Percentiles rank a stretch among this genome's conserved stretches.
Conservation (phyloP, 176 grass and related monocot species). For the Coix lacrymajobi region DNA sequence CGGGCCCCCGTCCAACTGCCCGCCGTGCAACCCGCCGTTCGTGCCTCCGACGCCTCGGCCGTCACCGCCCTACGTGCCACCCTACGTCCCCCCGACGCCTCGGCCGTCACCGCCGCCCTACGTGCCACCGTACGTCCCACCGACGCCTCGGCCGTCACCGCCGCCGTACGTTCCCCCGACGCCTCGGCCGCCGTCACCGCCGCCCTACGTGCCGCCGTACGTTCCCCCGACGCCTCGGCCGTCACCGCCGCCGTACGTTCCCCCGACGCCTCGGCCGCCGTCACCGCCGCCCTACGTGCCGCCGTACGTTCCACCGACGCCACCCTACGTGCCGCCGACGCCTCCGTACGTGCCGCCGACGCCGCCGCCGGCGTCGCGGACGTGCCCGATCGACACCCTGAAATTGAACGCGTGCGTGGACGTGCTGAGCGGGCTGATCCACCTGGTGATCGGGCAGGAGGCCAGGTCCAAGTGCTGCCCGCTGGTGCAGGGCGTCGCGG, state of each 20-base stretch:
- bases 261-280: background rate
- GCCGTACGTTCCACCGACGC: conserved; percentile 11
- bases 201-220: background rate
- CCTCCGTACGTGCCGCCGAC: background rate
- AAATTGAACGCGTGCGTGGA: conserved; percentile 83
- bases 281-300: background rate
- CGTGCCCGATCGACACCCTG: conserved; percentile 65
- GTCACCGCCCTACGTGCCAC: background rate
- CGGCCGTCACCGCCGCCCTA: background rate
- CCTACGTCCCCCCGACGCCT: background rate
- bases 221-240: background rate
- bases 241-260: background rate
- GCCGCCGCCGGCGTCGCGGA: background rate
- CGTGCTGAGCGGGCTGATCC: conserved; percentile 64
- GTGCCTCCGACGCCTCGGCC: background rate
- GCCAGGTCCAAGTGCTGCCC: conserved; percentile 56
- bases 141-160: background rate
- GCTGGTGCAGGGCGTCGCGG: conserved; percentile 57
- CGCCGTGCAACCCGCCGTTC: background rate
- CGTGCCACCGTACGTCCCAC: background rate
- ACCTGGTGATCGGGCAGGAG: conserved; percentile 61
- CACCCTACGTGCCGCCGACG: background rate
- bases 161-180: conserved; percentile 3
- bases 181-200: background rate
- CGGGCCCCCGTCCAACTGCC: background rate